Evolutionary conservation across 1,284 basidiomycete species (phyloP).

Genomic region (Sanghuangporus baumii): DNA sequence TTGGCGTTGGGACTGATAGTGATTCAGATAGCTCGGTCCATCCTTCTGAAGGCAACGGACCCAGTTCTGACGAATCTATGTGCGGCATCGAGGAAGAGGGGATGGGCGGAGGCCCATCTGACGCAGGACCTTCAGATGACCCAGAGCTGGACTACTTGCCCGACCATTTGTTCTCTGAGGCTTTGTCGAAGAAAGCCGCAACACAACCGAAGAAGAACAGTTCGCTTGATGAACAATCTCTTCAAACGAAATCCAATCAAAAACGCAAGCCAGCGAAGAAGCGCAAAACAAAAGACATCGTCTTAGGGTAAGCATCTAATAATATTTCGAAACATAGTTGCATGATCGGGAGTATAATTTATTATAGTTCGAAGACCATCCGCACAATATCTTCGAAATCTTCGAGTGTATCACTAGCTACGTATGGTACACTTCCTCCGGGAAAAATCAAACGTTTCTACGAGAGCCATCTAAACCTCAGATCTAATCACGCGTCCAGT

Average conservation of each 20-base stretch:
- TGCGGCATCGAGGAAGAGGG: background rate
- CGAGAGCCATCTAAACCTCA: constrained; percentile 1
- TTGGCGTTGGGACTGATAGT: background rate
- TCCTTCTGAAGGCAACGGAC: background rate
- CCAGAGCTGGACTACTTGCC: constrained; percentile 12
- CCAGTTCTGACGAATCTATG: background rate
- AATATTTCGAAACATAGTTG: background rate
- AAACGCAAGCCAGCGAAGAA: background rate
- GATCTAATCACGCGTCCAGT: background rate
- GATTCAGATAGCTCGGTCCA: background rate
- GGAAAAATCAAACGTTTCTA: constrained; percentile 10
- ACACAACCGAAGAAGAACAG: background rate
- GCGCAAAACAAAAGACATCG: constrained; percentile 7
- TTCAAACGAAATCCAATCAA: background rate
- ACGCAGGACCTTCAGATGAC: background rate
- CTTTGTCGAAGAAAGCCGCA: constrained; percentile 1
- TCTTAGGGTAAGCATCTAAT: constrained; percentile 13
- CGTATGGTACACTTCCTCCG: constrained; percentile 5
- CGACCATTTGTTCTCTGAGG: constrained; percentile 15
- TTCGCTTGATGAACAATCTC: background rate
- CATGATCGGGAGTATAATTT: background rate
- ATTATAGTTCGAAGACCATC: constrained; percentile 13
- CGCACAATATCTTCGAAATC: constrained; percentile 2
- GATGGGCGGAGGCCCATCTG: background rate
- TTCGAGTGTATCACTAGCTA: background rate